Percentiles rank a stretch among this genome's conserved stretches.
Conservation (phyloP, 257 asterid species). For the Nicotiana sylvestris region DNA sequence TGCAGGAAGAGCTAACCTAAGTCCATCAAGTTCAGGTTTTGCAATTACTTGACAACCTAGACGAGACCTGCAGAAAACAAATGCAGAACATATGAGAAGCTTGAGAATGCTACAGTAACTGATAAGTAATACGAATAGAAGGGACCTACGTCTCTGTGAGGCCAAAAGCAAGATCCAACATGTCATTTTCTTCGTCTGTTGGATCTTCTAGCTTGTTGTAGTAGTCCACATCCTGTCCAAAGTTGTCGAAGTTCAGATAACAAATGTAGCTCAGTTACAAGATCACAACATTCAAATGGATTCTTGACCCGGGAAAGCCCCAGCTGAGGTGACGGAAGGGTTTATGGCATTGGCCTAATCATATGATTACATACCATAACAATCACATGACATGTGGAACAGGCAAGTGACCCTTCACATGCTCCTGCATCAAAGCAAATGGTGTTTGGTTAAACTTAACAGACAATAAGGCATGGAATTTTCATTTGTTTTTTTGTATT, state of each 20-base stretch:
- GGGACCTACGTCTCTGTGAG: conserved; percentile 74
- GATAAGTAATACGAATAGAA: not conserved
- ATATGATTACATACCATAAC: conserved; percentile 62
- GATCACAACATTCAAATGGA: not conserved
- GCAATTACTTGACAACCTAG: conserved; percentile 94
- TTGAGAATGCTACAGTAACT: not conserved
- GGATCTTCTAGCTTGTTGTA: conserved; percentile 89
- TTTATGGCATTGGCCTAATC: not conserved
- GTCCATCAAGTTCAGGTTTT: conserved; percentile 77
- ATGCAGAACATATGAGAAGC: not conserved
- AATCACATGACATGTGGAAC: conserved; percentile 95
- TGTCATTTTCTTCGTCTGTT: conserved; percentile 93
- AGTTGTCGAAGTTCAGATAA: conserved; percentile 15
- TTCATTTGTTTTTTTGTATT: too few species aligned
- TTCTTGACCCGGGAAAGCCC: not conserved
- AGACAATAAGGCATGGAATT: not conserved
- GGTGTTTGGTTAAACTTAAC: not conserved
- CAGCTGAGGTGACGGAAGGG: not conserved
- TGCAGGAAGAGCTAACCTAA: conserved; percentile 77
- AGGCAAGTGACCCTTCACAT: conserved; percentile 98
- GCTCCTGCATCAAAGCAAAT: conserved; percentile 53
- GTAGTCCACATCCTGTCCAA: conserved; percentile 60
- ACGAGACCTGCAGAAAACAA: conserved; percentile 59
- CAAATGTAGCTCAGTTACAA: not conserved
- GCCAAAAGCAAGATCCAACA: conserved; percentile 97